Base-by-base conservation (phyloP, 352 stramenopile genomes). In the Globisporangium recalcitrans region DNA sequence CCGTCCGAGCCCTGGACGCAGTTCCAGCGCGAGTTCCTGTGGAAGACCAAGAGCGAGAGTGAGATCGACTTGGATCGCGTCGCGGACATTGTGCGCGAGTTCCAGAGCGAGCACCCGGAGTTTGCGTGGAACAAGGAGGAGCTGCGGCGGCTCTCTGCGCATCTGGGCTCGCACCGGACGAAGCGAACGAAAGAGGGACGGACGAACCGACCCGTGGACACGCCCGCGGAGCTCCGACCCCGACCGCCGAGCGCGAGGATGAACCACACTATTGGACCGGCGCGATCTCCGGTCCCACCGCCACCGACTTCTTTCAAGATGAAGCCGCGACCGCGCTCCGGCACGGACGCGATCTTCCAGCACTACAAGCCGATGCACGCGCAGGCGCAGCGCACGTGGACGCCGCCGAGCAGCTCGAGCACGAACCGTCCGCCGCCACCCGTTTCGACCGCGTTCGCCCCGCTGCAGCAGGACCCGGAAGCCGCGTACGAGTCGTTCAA, bases 91-190 rank as follows among this genome's bases (percentile, higher is more conserved):
- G 65, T 69, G 21, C 69, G 62, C 26, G 55, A 47, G 1, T 73
- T 71, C 21, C 57, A 74, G 27, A 52, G 11, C 56, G 59, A 71
- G 32, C 46, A 67, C n/a, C 14, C 54, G 4, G 46, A 48, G 4
- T 69, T 80, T 31, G 64, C 31, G 26, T 80, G 73, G 73, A 80
- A 80, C 52, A 36, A 64, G 29, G 64, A 76, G 60, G 73, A 80
- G 60, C 47, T 80, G 40, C 40, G 67, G 42, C 68, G 73, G 36
- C 62, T 80, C 40, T 64, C 70, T 29, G 48, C 26, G 9, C 46
- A 55, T 1, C 34, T 67, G 52, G 62, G 44, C 66, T 70, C 46
- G 61, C 75, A 44, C 60, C 63, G 48, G 58, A 60, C 16, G 58
- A 69, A 26, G 72, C 64, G 55, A 58, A 59, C 26, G 55, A 60